Conservation (phyloP, 2,329 filamentous ascomycete species). For the Phialophora macrospora region DNA sequence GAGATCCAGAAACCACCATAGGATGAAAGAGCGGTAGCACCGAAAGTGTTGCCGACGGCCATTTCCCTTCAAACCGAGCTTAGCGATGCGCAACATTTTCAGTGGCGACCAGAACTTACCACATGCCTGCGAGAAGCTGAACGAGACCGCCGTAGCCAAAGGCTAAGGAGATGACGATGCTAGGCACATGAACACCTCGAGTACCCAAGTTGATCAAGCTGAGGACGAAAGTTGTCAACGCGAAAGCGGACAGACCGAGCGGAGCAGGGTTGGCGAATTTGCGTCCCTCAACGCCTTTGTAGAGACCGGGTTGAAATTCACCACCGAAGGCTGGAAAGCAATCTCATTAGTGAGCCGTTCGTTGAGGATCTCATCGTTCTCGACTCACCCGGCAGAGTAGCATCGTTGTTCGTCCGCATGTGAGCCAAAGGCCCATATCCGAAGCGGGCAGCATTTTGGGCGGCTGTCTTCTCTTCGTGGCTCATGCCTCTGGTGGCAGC, state of each 20-base stretch:
- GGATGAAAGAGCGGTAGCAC: constrained; percentile 78
- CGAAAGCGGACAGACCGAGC: constrained; percentile 77
- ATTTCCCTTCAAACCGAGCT: constrained; percentile 67
- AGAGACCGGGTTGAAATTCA: constrained; percentile 73
- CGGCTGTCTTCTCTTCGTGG: constrained; percentile 52
- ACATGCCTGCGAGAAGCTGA: constrained; percentile 83
- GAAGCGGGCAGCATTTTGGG: constrained; percentile 53
- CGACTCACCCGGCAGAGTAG: constrained; percentile 33
- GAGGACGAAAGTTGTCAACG: constrained; percentile 80
- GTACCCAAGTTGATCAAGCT: constrained; percentile 73
- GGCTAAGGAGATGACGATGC: constrained; percentile 70
- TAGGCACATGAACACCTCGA: constrained; percentile 63
- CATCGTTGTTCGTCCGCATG: constrained; percentile 50
- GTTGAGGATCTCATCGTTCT: not conserved
- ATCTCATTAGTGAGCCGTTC: constrained; percentile 4
- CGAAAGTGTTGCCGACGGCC: constrained; percentile 85
- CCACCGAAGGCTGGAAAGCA: constrained; percentile 68
- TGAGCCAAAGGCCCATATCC: constrained; percentile 59
- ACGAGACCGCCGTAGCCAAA: constrained; percentile 79
- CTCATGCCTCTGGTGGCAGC: constrained; percentile 46
- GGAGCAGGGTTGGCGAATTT: constrained; percentile 81
- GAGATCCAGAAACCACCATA: constrained; percentile 85
- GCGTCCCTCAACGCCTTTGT: constrained; percentile 66
- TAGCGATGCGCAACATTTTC: not conserved
- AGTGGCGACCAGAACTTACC: constrained; percentile 57